Evolutionary conservation across 2,329 filamentous ascomycete genomes (phyloP), one percentile per base, ranked within the genome.

Genomic region (Sporothrix pseudoabietina): DNA sequence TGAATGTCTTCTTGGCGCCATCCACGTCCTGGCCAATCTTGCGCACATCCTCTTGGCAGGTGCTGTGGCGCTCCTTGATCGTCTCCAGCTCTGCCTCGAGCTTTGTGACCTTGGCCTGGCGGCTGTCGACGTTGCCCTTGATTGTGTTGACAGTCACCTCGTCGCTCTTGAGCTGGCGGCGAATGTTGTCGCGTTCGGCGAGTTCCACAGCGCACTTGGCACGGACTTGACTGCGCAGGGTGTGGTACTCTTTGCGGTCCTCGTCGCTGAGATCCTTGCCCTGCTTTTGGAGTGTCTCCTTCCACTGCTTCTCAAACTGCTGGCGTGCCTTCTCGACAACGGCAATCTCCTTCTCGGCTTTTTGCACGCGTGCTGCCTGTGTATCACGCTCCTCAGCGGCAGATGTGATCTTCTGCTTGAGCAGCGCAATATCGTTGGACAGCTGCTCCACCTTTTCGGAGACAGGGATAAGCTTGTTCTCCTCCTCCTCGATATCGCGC

Each of bases 401-500:
- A 32, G 90, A 88, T 3, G 88, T 86, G 66, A 94, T 90, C 73
- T 92, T 89, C 54, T 86, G 87, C 74, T 90, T 87, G 73, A 92
- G 88, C 75, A 87, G 89, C 69, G 90, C 88, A 52, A 94, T 86
- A 75, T 94, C 91, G 75, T 88, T 87, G 16, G 86, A 89, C 7
- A 92, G 92, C 75, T 97, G 91, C 69, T 90, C 87, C 54, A 99
- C 92, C 83, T 98, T 98, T 81, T 98, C 94, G 70, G 97, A 91
- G 74, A 98, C 90, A 0, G 96, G 96, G 8, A 98, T 90, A 4
- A 99, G 87, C 49, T 89, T 90, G 79, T 94, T 97, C 77, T 94
- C 90, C 77, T 92, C 91, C 74, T 96, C 92, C 78, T 98, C 94
- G 30, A 98, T 91, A 59, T 92, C 91, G 79, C 92, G 94, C 80